Evolutionary conservation across 2,329 filamentous ascomycete genomes (phyloP).

Genomic region (Trichoderma sp.): DNA sequence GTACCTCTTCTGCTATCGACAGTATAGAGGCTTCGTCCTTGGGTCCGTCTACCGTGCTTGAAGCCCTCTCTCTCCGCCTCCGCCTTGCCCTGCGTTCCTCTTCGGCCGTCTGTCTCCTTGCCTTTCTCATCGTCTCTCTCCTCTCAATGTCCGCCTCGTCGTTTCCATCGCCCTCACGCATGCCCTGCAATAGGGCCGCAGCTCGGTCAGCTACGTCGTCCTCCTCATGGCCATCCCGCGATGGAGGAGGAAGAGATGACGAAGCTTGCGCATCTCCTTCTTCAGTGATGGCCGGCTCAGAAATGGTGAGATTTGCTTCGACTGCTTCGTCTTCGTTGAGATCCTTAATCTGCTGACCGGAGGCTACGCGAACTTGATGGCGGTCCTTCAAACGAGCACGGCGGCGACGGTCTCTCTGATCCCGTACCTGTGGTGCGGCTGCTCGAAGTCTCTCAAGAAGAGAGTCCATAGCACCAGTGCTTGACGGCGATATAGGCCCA

Average conservation of each 20-base stretch:
- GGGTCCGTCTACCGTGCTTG: slow-evolving; percentile 37
- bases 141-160: slow-evolving; percentile 52
- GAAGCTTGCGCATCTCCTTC: slow-evolving; percentile 40
- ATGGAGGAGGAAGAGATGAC: slow-evolving; percentile 54
- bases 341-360: slow-evolving; percentile 83
- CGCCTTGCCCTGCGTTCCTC: slow-evolving; percentile 72
- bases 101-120: slow-evolving; percentile 71
- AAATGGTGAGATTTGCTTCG: slow-evolving; percentile 44
- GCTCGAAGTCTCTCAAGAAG: slow-evolving; percentile 92
- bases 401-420: slow-evolving; percentile 84
- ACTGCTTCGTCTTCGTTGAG: slow-evolving; percentile 61
- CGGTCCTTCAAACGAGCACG: slow-evolving; percentile 86
- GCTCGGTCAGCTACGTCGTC: slow-evolving; percentile 85
- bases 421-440: slow-evolving; percentile 84
- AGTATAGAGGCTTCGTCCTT: slow-evolving; percentile 31
- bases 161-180: slow-evolving; percentile 67
- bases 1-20: slow-evolving; percentile 23
- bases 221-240: slow-evolving; percentile 50
- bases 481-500: slow-evolving; percentile 65
- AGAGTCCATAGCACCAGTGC: slow-evolving; percentile 92
- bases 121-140: slow-evolving; percentile 62
- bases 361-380: slow-evolving; percentile 86
- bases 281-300: slow-evolving; percentile 46
- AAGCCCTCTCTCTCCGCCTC: slow-evolving; percentile 64
- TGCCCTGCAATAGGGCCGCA: slow-evolving; percentile 78